Evolutionary conservation across 139 green algal genomes (phyloP).

Genomic region (Haematococcus lacustris): DNA sequence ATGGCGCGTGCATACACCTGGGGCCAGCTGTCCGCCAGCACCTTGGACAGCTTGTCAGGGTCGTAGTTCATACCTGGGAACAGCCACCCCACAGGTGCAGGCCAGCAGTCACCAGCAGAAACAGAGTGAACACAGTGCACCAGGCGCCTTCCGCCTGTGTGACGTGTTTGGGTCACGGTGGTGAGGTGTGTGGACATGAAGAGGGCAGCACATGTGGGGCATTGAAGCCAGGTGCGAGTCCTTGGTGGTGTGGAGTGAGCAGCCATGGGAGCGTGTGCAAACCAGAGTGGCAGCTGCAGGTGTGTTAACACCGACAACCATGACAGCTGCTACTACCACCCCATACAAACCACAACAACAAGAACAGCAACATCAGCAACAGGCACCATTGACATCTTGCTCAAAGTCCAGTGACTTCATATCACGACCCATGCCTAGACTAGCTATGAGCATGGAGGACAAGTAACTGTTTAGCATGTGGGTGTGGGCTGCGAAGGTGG

Average conservation of each 20-base stretch:
- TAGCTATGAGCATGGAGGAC: too few relatives aligned
- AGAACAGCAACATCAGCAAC: not conserved
- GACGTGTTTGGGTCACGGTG: not conserved
- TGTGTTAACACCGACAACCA: too few relatives aligned
- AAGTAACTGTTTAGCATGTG: too few relatives aligned
- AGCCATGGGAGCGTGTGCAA: too few relatives aligned
- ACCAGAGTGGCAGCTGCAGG: too few relatives aligned
- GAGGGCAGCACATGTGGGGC: not conserved
- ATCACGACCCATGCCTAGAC: too few relatives aligned
- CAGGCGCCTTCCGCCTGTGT: not conserved
- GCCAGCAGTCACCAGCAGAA: not conserved
- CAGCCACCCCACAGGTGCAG: not conserved
- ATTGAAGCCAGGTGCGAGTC: not conserved
- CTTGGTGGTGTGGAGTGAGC: not conserved
- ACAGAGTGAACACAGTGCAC: not conserved
- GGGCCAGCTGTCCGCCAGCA: slow-evolving; percentile 32
- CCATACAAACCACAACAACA: not conserved
- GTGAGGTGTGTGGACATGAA: not conserved
- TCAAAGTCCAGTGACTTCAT: not conserved
- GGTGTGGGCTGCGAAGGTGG: too few relatives aligned
- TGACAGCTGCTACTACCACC: not conserved
- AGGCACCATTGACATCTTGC: not conserved
- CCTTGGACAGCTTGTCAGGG: slow-evolving; percentile 56
- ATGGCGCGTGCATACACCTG: slow-evolving; percentile 47
- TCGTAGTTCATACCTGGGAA: slow-evolving; percentile 56